Base-by-base conservation (phyloP, 208 protist genomes). In the Tritrichomonas musculus region DNA sequence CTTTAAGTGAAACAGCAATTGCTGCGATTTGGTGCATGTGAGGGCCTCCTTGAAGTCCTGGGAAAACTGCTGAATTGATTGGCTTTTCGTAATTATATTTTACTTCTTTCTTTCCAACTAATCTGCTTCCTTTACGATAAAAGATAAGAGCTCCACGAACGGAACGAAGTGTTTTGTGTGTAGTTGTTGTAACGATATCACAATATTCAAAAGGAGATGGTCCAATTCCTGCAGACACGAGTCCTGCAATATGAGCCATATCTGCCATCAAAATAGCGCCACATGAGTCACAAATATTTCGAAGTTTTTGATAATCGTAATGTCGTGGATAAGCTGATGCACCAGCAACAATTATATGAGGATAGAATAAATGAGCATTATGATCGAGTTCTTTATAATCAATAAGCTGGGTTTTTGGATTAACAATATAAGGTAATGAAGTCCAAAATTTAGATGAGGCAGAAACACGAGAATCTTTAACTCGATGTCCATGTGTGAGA, bases 101-200 rank as follows among this genome's bases (percentile, higher is more conserved):
- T 9, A 65, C 82, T 14, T 92, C 57, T 1, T 94, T 80, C 27
- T 75, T 55, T 82, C 97, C 97, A 17, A 60, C 5, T 17, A 22
- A 22, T 60, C 53, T 60, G 53, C 53, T 60, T 60, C 53, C 53
- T 94, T 98, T 98, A 60, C 97, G 95, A 96, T 96, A 99, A 95
- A 99, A 99, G 95, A 99, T 99, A 92, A 99, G 96, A 39, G 93
- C 95, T 3, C 93, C 93, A 82, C 95, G 94, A 69, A 84, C 77
- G 1, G 77, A 72, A 93, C 99, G 97, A 1, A 99, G 96, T 41
- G 98, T 98, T 97, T 99, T 99, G 97, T 99, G 99, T 47, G 98
- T 99, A 47, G 99, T 99, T n/a, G 98, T 99, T n/a, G 98, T 99
- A 53, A 99, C 99, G 55, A 99, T 95, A 96, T 99, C 98, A 65